Evolutionary conservation across 1,284 basidiomycete species (phyloP), one percentile per base, ranked within the genome.

Genomic region (Ganoderma meredithae): DNA sequence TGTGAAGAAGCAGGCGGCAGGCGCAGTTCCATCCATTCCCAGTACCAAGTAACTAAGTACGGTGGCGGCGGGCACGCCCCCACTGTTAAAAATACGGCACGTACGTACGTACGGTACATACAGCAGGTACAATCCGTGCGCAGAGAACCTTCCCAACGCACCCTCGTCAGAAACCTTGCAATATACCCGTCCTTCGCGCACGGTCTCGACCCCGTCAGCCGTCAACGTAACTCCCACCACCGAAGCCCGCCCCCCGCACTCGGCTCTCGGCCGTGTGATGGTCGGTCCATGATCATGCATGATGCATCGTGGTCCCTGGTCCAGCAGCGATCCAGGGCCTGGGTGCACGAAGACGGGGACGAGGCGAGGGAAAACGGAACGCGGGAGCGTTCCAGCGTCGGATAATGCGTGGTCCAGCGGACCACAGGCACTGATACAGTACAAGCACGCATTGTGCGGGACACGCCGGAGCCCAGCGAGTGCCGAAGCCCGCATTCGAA

Each of bases 101-200:
- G 9, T 49, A 49, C 22, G 9, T 49, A 59, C 19, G 25, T n/a
- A 25, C 39, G 3, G 12, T 39, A 4, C 53, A 27, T n/a, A n/a
- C n/a, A n/a, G n/a, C n/a, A n/a, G n/a, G n/a, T n/a, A n/a, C n/a
- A n/a, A 6, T 52, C 53, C 17, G 19, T 17, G 15, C 17, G 5
- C 43, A 17, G 8, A n/a, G 36, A n/a, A 22, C n/a, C 22, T n/a
- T 22, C 17, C 7, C 44, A 49, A 19, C 39, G 36, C 22, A 39
- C 39, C 22, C 12, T 39, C 22, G 58, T n/a, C 58, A 39, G 58
- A 59, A 40, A 49, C 47, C 47, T 49, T 49, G 47, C 47, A 49
- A 49, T 49, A 22, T 22, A 49, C 47, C 47, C 47, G 22, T n/a
- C 47, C 47, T 49, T 49, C 47, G 8, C 22, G n/a, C n/a, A n/a